Conservation (phyloP, 2,329 filamentous ascomycete species). For the Trichoderma sp. region DNA sequence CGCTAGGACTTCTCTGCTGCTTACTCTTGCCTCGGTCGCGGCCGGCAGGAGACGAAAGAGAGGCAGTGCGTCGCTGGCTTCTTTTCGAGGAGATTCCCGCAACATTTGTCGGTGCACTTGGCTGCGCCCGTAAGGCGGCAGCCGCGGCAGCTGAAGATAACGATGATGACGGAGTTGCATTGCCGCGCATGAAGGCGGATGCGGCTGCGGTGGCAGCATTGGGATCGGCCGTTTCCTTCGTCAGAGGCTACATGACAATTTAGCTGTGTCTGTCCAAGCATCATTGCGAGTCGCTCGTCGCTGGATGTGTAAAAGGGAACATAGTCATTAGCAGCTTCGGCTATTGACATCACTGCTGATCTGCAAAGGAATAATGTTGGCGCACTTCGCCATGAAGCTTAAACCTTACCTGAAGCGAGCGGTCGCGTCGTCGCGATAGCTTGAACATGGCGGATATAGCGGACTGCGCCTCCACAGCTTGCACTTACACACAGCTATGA, state of each 20-base stretch:
- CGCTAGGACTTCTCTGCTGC: conserved; percentile 65
- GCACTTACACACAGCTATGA: neutral
- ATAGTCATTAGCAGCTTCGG: neutral
- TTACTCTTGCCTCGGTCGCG: conserved; percentile 41
- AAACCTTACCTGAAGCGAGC: conserved; percentile 44
- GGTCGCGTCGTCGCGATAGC: conserved; percentile 48
- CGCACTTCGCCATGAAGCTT: neutral
- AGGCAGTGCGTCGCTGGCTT: conserved; percentile 68
- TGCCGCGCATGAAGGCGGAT: conserved; percentile 72
- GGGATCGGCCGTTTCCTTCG: conserved; percentile 61
- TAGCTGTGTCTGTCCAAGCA: neutral
- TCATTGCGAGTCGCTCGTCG: neutral
- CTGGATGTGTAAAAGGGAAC: too few species aligned
- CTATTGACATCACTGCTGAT: neutral
- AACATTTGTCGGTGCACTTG: conserved; percentile 74
- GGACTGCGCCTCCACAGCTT: neutral
- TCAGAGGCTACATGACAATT: conserved; percentile 52
- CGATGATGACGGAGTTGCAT: conserved; percentile 57
- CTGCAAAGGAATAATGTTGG: neutral
- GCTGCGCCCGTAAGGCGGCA: conserved; percentile 74
- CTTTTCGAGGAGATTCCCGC: conserved; percentile 85
- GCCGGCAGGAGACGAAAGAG: conserved; percentile 64
- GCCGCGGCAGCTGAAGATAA: conserved; percentile 83
- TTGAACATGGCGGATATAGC: conserved; percentile 44
- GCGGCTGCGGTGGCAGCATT: conserved; percentile 77